phyloP scores from a whole-genome alignment of 1,139 yeast species.

The Maudiozyma humilis region DNA sequence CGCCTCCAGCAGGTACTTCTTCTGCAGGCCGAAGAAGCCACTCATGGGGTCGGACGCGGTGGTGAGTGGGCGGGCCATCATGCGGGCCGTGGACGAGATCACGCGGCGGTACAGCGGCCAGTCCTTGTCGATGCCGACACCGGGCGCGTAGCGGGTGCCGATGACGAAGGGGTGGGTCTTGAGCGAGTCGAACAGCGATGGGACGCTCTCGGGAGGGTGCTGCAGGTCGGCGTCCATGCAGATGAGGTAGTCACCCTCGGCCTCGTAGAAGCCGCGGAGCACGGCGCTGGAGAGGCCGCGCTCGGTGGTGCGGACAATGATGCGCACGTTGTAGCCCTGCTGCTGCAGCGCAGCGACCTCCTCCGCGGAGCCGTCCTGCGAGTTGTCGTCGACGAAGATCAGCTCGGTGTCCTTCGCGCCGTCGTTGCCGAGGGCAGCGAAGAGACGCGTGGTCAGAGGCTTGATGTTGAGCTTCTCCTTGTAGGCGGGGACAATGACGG shows the following conservation, averaged over 20 bases:
- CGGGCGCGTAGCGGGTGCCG: constrained; percentile 43
- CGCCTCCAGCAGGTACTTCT: constrained; percentile 32
- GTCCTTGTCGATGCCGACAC: constrained; percentile 42
- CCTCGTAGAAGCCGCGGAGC: constrained; percentile 37
- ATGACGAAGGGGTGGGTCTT: constrained; percentile 36
- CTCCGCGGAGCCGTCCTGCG: constrained; percentile 42
- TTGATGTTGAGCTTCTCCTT: constrained; percentile 40
- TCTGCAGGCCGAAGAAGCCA: constrained; percentile 41
- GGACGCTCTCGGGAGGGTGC: constrained; percentile 43
- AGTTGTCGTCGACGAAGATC: constrained; percentile 42
- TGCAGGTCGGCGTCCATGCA: constrained; percentile 46
- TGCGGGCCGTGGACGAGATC: constrained; percentile 39
- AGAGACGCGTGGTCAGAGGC: constrained; percentile 39
- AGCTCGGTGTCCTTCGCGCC: constrained; percentile 36
- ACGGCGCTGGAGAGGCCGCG: constrained; percentile 42
- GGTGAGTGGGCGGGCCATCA: constrained; percentile 39
- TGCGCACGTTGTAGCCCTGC: constrained; percentile 39
- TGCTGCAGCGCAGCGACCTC: constrained; percentile 37
- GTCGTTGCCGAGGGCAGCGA: constrained; percentile 38
- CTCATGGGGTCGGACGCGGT: constrained; percentile 42
- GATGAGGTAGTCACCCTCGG: constrained; percentile 37
- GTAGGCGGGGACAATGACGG: constrained; percentile 41
- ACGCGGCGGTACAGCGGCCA: constrained; percentile 43
- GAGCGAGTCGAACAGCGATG: constrained; percentile 34
- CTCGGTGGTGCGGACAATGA: constrained; percentile 40